phyloP scores from a whole-genome alignment of 192 early-diverging fungal species.

The Geosiphon pyriformis region DNA sequence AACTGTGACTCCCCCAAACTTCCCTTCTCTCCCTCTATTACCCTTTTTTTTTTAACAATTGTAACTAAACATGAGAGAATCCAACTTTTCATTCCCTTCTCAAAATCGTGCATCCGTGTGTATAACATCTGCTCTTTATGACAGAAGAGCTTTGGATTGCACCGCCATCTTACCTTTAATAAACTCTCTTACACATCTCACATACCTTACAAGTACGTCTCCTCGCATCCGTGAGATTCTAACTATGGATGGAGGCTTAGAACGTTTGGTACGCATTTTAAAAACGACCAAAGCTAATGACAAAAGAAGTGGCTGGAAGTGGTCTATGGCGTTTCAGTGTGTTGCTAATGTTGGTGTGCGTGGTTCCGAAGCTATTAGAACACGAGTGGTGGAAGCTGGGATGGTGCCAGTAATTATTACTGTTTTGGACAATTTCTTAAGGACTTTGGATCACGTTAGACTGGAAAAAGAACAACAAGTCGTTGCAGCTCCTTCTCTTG shows the following conservation, averaged over 20 bases:
- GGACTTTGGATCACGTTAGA: slow-evolving; percentile 47
- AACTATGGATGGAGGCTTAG: slow-evolving; percentile 81
- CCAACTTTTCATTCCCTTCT: slow-evolving; percentile 73
- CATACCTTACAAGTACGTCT: slow-evolving; percentile 77
- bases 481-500: slow-evolving; percentile 24
- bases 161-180: slow-evolving; percentile 82
- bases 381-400: slow-evolving; percentile 80
- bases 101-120: slow-evolving; percentile 75
- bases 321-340: slow-evolving; percentile 79
- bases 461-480: slow-evolving; percentile 46
- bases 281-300: slow-evolving; percentile 62
- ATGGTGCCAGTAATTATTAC: slow-evolving; percentile 78
- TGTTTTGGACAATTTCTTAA: slow-evolving; percentile 63
- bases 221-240: slow-evolving; percentile 77
- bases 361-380: slow-evolving; percentile 71
- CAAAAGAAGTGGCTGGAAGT: slow-evolving; percentile 69
- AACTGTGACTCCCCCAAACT: background rate
- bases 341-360: slow-evolving; percentile 84
- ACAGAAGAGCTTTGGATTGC: slow-evolving; percentile 92
- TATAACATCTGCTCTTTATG: slow-evolving; percentile 77
- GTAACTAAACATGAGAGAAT: slow-evolving; percentile 62
- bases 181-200: slow-evolving; percentile 83
- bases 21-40: background rate
- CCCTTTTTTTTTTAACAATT: background rate
- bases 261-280: slow-evolving; percentile 79